Evolutionary conservation across 192 early-diverging fungal species (phyloP), one percentile per base, ranked within the genome.

Genomic region (Coemansia asiatica): DNA sequence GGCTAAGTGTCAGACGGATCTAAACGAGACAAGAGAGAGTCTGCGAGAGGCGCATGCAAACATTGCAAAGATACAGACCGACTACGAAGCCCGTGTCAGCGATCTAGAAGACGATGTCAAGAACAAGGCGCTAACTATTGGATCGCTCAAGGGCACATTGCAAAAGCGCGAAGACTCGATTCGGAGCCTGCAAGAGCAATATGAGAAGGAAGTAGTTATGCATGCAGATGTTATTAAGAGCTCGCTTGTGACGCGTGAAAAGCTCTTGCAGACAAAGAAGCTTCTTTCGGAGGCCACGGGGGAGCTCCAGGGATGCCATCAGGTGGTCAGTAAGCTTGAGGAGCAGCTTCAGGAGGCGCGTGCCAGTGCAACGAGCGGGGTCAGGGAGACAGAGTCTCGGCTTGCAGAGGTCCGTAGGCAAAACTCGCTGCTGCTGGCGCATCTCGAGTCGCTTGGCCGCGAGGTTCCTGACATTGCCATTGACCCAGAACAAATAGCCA

Each of bases 371-470:
- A 49, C 29, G 4, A 44, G 61, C 36, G 66, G 78, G 3, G 75
- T 74, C 9, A 64, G 75, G 66, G 72, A 46, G 1, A 83, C 86
- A 1, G 84, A 89, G 60, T 53, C 56, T 5, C 84, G 83, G 25
- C 72, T 87, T 15, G 63, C 82, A 0, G 89, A 88, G 51, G 64
- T 89, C 40, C 72, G 74, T 40, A 73, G 79, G 7, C 92, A 94
- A 69, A 94, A 94, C 77, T 79, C 85, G 38, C 75, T 90, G 28
- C 68, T 92, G n/a, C 84, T 90, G 61, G 76, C 85, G 29, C 90
- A 92, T 61, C 86, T 94, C 56, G 89, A 91, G 66, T 79, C 83
- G 33, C 69, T 87, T 18, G 85, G 72, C 35, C 74, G 78, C 36
- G 76, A 74, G 21, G 84, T 79, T 8, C 69, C 73, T 2, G 71